Percentiles rank a stretch among this genome's conserved stretches.
phyloP scores from a whole-genome alignment of 331 rosid genomes.

The Ulmus americana region DNA sequence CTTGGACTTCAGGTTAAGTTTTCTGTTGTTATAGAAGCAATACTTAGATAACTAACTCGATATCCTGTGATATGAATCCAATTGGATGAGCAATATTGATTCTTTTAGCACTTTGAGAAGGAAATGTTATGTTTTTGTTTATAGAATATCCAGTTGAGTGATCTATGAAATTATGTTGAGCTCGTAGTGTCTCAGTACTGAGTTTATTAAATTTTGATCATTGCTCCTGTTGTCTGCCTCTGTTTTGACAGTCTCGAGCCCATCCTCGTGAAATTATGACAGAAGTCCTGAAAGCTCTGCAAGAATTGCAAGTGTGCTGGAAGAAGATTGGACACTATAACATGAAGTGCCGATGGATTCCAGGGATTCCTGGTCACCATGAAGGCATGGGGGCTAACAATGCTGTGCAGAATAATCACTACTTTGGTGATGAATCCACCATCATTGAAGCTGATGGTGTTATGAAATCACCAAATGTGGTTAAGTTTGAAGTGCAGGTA shows the following conservation, averaged over 20 bases:
- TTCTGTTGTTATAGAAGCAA: conserved; percentile 14
- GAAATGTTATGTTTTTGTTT: background rate
- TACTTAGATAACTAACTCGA: background rate
- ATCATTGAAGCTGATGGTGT: conserved; percentile 53
- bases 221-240: conserved; percentile 23
- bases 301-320: conserved; percentile 79
- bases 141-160: background rate
- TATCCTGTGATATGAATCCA: background rate
- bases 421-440: conserved; percentile 53
- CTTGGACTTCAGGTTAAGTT: conserved; percentile 86
- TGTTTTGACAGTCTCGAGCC: conserved; percentile 60
- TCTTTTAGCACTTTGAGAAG: background rate
- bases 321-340: conserved; percentile 92
- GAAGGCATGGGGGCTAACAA: conserved; percentile 55
- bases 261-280: conserved; percentile 92
- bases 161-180: background rate
- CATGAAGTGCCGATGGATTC: conserved; percentile 86
- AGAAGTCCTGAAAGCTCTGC: conserved; percentile 89
- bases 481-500: conserved; percentile 97
- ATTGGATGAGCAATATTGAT: background rate
- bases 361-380: conserved; percentile 38
- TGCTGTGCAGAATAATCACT: conserved; percentile 45
- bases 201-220: background rate
- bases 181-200: background rate
- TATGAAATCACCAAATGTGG: conserved; percentile 49